Conservation (phyloP, 2,329 filamentous ascomycete species). For the Colletotrichum orchidophilum region DNA sequence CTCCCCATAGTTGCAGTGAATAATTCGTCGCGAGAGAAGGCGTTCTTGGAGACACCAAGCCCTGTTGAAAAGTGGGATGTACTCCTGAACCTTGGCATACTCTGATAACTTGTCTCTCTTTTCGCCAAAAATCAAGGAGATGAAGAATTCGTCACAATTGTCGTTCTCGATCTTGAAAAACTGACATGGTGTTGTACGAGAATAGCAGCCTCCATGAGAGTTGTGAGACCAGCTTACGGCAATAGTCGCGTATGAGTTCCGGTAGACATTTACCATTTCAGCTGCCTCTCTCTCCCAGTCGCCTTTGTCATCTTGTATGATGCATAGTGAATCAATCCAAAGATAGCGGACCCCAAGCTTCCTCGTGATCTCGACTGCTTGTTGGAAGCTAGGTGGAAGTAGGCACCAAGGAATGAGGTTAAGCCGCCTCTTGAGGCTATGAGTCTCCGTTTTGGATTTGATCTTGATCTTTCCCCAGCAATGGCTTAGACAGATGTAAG, state of each 20-base stretch:
- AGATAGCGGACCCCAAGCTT: neutral
- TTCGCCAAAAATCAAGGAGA: neutral
- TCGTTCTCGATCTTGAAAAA: neutral
- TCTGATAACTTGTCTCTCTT: neutral
- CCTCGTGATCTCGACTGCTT: neutral
- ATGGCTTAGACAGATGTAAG: conserved; percentile 14
- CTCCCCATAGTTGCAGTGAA: conserved; percentile 17
- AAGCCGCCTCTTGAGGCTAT: neutral
- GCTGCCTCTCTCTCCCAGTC: conserved; percentile 9
- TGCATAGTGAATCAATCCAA: neutral
- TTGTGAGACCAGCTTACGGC: conserved; percentile 10
- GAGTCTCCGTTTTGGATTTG: neutral
- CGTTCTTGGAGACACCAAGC: conserved; percentile 21
- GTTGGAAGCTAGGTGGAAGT: conserved; percentile 1
- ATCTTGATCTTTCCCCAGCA: conserved; percentile 5
- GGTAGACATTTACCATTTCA: conserved; percentile 1
- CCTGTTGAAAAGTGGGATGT: neutral
- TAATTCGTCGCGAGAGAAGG: conserved; percentile 3
- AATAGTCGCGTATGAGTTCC: conserved; percentile 1
- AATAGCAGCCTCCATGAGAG: conserved; percentile 1
- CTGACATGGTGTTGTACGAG: neutral
- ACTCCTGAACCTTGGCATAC: neutral
- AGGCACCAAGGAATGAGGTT: neutral
- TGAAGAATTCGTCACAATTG: neutral
- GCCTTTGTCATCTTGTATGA: neutral